Percentiles rank a stretch among this genome's conserved stretches.
phyloP scores from a whole-genome alignment of 108 stramenopile species.

The Nitzschia sp. region DNA sequence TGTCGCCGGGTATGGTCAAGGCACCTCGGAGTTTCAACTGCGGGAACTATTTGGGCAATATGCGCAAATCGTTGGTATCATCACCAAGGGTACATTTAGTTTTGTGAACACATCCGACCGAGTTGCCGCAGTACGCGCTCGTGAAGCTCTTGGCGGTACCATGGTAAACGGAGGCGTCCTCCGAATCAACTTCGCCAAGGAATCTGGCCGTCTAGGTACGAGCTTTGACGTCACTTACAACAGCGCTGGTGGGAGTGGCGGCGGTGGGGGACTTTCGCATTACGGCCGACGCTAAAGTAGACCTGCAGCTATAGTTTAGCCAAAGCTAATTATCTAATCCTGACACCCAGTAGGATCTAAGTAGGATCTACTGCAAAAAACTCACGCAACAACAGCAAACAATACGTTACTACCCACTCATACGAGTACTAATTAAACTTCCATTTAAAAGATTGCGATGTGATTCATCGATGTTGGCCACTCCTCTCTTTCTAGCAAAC shows the following conservation, averaged over 20 bases:
- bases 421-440: no score
- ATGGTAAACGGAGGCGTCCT: slow-evolving; percentile 75
- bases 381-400: no score
- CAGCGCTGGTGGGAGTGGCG: slow-evolving; percentile 20
- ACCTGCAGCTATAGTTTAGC: no score
- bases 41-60: slow-evolving; percentile 63
- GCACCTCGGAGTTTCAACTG: slow-evolving; percentile 75
- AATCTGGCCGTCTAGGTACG: slow-evolving; percentile 83
- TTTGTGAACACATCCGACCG: slow-evolving; percentile 81
- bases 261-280: slow-evolving; percentile 6
- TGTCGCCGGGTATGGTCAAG: slow-evolving; percentile 84
- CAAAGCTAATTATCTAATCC: not conserved
- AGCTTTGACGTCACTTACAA: slow-evolving; percentile 78
- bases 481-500: no score
- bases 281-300: slow-evolving; percentile 5
- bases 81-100: slow-evolving; percentile 74
- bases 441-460: no score
- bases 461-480: no score
- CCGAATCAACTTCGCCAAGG: slow-evolving; percentile 88
- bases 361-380: no score
- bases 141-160: slow-evolving; percentile 60
- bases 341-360: no score
- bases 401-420: no score
- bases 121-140: slow-evolving; percentile 59
- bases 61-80: slow-evolving; percentile 64